Conservation (phyloP, 768 basidiomycete species). For the Lentinula detonsa region DNA sequence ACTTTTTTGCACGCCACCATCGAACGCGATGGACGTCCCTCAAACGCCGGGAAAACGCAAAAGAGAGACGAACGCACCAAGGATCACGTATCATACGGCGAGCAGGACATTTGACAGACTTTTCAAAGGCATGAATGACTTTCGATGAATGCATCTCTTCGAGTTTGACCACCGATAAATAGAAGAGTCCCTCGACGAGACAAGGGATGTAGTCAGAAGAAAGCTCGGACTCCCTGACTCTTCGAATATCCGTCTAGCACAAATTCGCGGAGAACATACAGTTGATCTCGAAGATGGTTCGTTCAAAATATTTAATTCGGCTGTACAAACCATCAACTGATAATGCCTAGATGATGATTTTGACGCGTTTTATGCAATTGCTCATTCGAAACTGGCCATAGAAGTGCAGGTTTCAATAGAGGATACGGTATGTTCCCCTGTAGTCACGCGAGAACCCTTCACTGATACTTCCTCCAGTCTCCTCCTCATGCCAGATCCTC, state of each 20-base stretch:
- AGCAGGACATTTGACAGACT: constrained; percentile 41
- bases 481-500: neutral
- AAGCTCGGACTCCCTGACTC: constrained; percentile 50
- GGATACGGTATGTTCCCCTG: constrained; percentile 14
- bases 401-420: constrained; percentile 28
- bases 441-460: neutral
- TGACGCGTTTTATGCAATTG: constrained; percentile 55
- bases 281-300: constrained; percentile 81
- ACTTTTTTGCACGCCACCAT: constrained; percentile 6
- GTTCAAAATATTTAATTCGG: neutral
- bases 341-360: constrained; percentile 64
- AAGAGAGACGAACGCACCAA: constrained; percentile 31
- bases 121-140: constrained; percentile 36
- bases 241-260: constrained; percentile 32
- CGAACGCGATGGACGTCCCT: constrained; percentile 8
- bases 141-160: neutral
- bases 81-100: constrained; percentile 40
- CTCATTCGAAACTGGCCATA: constrained; percentile 26
- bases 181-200: constrained; percentile 60
- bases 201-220: constrained; percentile 49
- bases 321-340: constrained; percentile 3
- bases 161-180: neutral
- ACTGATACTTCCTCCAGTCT: neutral
- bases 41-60: constrained; percentile 39
- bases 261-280: constrained; percentile 44